Evolutionary conservation across 768 basidiomycete genomes (phyloP).

Genomic region (Amanita muscaria): DNA sequence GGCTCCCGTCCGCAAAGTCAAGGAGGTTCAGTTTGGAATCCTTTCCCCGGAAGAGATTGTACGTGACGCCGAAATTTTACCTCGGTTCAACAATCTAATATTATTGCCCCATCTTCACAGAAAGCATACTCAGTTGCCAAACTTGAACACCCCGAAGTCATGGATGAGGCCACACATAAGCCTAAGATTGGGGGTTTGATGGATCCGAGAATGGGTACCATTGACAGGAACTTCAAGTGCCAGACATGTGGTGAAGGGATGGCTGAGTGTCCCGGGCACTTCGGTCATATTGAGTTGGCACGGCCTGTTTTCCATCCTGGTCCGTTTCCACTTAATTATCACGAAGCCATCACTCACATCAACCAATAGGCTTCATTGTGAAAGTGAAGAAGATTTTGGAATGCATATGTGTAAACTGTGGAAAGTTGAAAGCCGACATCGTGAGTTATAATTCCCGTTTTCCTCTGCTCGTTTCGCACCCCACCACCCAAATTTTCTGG

Average conservation of each 20-base stretch:
- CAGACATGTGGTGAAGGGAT: constrained; percentile 99
- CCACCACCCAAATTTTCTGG: constrained; percentile 95
- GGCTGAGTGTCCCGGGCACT: constrained; percentile 99
- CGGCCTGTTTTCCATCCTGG: constrained; percentile 95
- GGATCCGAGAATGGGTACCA: constrained; percentile 98
- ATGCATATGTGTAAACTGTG: constrained; percentile 97
- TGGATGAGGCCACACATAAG: constrained; percentile 88
- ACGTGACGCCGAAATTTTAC: constrained; percentile 25
- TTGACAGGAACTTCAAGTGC: constrained; percentile 96
- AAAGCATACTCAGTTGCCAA: constrained; percentile 99
- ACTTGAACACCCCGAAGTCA: constrained; percentile 97
- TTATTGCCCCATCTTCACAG: constrained; percentile 33
- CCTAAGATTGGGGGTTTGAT: constrained; percentile 92
- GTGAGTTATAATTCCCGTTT: constrained; percentile 73
- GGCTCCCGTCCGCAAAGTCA: constrained; percentile 91
- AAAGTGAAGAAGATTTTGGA: constrained; percentile 99
- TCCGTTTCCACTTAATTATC: constrained; percentile 28
- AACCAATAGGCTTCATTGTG: constrained; percentile 76
- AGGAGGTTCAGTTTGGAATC: constrained; percentile 98
- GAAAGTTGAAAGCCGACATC: constrained; percentile 93
- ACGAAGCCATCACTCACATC: constrained; percentile 1
- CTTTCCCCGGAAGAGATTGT: constrained; percentile 99
- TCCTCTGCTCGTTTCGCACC: constrained; percentile 92
- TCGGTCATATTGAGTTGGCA: constrained; percentile 96
- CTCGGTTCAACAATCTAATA: constrained; percentile 5